Percentiles rank a stretch among this genome's conserved stretches.
Evolutionary conservation across 345 rosid genomes (phyloP).

Genomic region (Limnanthes douglasii): DNA sequence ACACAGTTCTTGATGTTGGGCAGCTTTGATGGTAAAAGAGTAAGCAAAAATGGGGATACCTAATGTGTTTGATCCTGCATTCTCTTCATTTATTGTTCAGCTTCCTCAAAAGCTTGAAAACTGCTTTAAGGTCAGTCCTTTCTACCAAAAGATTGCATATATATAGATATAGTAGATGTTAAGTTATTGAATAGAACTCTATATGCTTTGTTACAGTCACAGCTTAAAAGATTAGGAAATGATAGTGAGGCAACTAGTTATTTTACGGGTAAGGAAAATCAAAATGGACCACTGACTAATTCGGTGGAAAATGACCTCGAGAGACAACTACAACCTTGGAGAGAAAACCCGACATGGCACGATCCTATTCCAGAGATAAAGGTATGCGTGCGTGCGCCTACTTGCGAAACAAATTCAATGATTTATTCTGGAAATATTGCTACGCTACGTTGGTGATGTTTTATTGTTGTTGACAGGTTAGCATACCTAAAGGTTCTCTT

Average conservation of each 20-base stretch:
- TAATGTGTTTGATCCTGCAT: constrained; percentile 38
- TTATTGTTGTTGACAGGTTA: constrained; percentile 49
- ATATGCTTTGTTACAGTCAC: constrained; percentile 27
- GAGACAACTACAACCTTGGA: constrained; percentile 62
- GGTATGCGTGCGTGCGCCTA: constrained; percentile 16
- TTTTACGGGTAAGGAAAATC: constrained; percentile 22
- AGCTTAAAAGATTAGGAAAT: constrained; percentile 27
- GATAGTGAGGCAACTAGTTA: constrained; percentile 19
- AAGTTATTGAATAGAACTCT: neutral
- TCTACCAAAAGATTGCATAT: neutral
- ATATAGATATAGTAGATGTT: neutral
- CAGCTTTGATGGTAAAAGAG: too few relatives aligned
- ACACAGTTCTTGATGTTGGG: too few relatives aligned
- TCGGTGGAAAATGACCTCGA: constrained; percentile 32
- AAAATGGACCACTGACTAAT: constrained; percentile 10
- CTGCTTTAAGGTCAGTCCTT: constrained; percentile 29
- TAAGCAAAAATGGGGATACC: constrained; percentile 14
- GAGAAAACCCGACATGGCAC: constrained; percentile 58
- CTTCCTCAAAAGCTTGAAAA: constrained; percentile 39
- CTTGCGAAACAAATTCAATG: neutral
- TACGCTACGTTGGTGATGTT: constrained; percentile 6
- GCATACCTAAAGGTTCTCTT: constrained; percentile 76
- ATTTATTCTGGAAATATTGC: neutral
- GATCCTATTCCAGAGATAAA: constrained; percentile 45
- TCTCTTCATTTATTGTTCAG: constrained; percentile 30